Base-by-base conservation (phyloP, 495 filamentous ascomycete species). In the Letharia lupina region DNA sequence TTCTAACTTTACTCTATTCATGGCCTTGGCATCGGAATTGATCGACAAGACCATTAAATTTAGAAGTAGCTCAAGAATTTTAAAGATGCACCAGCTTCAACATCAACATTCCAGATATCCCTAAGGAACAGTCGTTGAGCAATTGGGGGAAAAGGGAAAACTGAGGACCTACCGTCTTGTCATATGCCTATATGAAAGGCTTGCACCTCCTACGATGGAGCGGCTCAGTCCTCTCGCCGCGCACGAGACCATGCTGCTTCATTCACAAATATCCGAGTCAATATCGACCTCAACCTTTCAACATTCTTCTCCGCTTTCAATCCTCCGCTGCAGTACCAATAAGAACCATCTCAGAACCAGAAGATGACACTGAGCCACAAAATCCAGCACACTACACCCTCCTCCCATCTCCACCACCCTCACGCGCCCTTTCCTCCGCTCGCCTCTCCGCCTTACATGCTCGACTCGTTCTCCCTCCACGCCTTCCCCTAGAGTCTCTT, bases 361-460 rank as follows among this genome's bases (percentile, higher is more conserved):
- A 70, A 54, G 60, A 71, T 60, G 65, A 66, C 23, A 50, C 70
- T 42, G 50, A 70, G 63, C 41, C 68, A 37, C 63, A 63, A 33
- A 67, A 58, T 11, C 31, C 39, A 13, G 50, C 47, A 59, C 47
- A 66, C 31, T n/a, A 57, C n/a, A 39, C 31, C 60, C 64, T 57
- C 57, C 33, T 81, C 44, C 84, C 89, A 66, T 92, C 89, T 72
- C 91, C 88, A 69, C 83, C 81, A 64, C 84, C 87, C 65, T 79
- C 83, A 69, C 80, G 80, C 68, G 88, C 92, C n/a, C 75, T 81
- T 63, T 72, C 78, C 66, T 97, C 94, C 62, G 87, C 93, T 64
- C 96, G 96, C 79, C 89, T 98, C 72, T 86, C 93, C 68, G 91
- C 94, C 65, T 86, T 98, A 42, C 93, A 96, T 77, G 89, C 92